Conservation (phyloP, 1,284 basidiomycete genomes). For the Hemileia vastatrix region DNA sequence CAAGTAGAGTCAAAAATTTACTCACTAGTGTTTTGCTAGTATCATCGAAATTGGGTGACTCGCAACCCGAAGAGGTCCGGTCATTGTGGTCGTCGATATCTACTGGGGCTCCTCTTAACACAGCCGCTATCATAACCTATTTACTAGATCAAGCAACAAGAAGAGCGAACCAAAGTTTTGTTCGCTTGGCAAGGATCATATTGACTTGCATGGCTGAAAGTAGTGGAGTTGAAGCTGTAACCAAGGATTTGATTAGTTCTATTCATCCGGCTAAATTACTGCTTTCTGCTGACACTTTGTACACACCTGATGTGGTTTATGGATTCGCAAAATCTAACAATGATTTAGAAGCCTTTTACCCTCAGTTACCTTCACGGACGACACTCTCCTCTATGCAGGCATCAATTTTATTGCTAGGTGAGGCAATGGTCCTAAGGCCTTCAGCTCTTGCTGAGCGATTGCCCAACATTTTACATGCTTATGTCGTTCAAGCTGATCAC, state of each 20-base stretch:
- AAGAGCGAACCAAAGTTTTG: conserved; percentile 9
- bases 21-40: conserved; percentile 11
- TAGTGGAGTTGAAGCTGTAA: conserved; percentile 1
- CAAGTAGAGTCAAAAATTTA: conserved; percentile 15
- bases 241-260: conserved; percentile 6
- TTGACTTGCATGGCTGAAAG: conserved; percentile 15
- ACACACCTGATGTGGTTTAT: background rate
- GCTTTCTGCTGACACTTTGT: background rate
- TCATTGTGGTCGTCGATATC: conserved; percentile 19
- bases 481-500: conserved; percentile 21
- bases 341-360: conserved; percentile 17
- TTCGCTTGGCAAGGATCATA: conserved; percentile 10
- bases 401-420: conserved; percentile 15
- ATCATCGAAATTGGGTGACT: conserved; percentile 15
- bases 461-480: conserved; percentile 14
- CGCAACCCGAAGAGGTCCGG: conserved; percentile 10
- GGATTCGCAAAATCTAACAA: background rate
- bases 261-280: conserved; percentile 20
- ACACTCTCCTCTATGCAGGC: conserved; percentile 20
- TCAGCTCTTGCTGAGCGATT: conserved; percentile 10
- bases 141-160: conserved; percentile 12
- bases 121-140: conserved; percentile 12
- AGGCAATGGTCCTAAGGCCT: conserved; percentile 16
- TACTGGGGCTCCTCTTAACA: conserved; percentile 6
- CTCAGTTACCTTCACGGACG: conserved; percentile 13